Base-by-base conservation (phyloP, 176 grass and related monocot species). In the Carex littledalei region DNA sequence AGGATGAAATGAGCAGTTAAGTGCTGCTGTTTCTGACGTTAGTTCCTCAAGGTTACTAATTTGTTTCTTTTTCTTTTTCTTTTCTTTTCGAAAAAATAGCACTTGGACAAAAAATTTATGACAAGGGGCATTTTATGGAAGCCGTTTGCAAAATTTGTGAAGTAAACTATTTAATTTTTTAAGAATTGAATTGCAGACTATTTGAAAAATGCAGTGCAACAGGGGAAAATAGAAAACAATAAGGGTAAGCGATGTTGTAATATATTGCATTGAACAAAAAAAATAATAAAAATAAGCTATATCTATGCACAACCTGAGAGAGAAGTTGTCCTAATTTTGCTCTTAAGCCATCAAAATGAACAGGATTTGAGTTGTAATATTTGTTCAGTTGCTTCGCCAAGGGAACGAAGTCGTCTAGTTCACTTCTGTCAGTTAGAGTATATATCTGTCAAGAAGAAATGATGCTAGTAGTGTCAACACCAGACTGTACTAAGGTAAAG, bases 331-430 rank as follows among this genome's bases (percentile, higher is more conserved):
- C 13, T 78, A 93, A 78, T 64, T 93, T 86, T 84, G 64, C 84
- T 84, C 84, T 82, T 34, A 98, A 81, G 65, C 89, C 86, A 76
- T 94, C 88, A 80, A 94, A 89, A 60, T 73, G 65, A 81, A 93
- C 79, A 13, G 37, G 71, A 56, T 84, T 94, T 0, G 87, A 61
- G 56, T 87, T 86, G 88, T 94, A 98, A 87, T 90, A 98, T 89
- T 67, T 83, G 57, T 71, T 89, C 57, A 98, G 79, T 87, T 93
- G 88, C 91, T 87, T 87, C 84, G 92, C 88, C 52, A 82, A 84
- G 89, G 91, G 92, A 81, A 92, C 86, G 69, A 87, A 91, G 63
- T 80, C 50, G n/a, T 94, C 82, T 67, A 94, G 88, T 85, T 94
- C 95, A 45, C 85, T 89, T 87, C 92, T 93, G 83, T 94, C 91